phyloP scores from a whole-genome alignment of 345 rosid genomes.

The Cardamine occulta region DNA sequence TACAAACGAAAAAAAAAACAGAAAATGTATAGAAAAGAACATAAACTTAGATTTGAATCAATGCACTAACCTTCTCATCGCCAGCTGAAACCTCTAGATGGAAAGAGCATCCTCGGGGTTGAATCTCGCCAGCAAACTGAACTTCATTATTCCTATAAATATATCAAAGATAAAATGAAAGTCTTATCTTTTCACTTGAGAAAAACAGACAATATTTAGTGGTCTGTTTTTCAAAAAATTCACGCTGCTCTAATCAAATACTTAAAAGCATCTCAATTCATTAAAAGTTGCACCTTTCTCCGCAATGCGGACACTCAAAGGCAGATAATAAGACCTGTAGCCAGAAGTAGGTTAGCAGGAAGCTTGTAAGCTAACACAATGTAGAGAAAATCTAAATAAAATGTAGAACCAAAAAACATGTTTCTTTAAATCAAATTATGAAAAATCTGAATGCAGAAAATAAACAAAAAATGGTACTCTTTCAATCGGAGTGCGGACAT shows the following conservation, averaged over 20 bases:
- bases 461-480: not conserved
- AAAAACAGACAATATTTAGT: not conserved
- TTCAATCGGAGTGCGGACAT: not conserved
- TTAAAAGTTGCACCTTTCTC: constrained; percentile 65
- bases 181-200: not conserved
- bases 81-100: constrained; percentile 61
- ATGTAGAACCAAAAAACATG: not conserved
- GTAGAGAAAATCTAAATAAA: not conserved
- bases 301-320: constrained; percentile 88
- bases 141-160: constrained; percentile 80
- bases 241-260: not conserved
- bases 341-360: constrained; percentile 8
- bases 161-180: not conserved
- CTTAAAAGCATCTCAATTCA: constrained; percentile 3
- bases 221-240: not conserved
- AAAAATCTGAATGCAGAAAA: not conserved
- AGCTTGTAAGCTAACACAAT: not conserved
- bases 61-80: constrained; percentile 58
- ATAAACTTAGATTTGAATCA: not conserved
- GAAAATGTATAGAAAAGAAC: not conserved
- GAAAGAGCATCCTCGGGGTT: constrained; percentile 72
- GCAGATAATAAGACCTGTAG: constrained; percentile 83
- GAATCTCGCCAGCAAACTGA: constrained; percentile 97
- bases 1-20: not conserved
- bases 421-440: not conserved